Conservation (phyloP, 2,329 filamentous ascomycete species). For the Colletotrichum sp. region DNA sequence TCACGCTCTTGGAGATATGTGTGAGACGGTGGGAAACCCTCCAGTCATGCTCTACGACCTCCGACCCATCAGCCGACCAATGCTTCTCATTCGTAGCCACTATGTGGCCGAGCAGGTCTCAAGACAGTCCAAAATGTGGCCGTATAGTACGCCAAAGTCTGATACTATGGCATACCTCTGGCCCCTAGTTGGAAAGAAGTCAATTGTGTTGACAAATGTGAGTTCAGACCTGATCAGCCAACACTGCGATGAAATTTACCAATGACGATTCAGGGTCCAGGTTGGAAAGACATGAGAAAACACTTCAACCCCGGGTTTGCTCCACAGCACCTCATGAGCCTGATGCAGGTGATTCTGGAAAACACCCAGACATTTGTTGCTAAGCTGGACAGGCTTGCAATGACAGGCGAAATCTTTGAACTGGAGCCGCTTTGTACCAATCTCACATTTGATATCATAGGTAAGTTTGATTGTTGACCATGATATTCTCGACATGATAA, state of each 20-base stretch:
- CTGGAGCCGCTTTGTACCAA: slow-evolving; percentile 29
- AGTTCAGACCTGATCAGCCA: background rate
- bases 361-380: slow-evolving; percentile 34
- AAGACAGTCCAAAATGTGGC: slow-evolving; percentile 31
- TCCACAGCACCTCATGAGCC: slow-evolving; percentile 39
- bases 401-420: slow-evolving; percentile 9
- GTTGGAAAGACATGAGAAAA: slow-evolving; percentile 32
- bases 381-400: slow-evolving; percentile 1
- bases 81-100: slow-evolving; percentile 35
- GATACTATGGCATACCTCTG: slow-evolving; percentile 28
- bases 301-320: slow-evolving; percentile 43
- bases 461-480: background rate
- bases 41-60: slow-evolving; percentile 38
- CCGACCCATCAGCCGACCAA: slow-evolving; percentile 34
- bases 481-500: rapidly evolving
- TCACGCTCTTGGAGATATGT: slow-evolving; percentile 29
- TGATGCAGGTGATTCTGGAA: slow-evolving; percentile 39
- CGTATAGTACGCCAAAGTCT: slow-evolving; percentile 36
- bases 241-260: background rate
- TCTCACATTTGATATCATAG: slow-evolving; percentile 44
- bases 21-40: slow-evolving; percentile 33
- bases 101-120: slow-evolving; percentile 42
- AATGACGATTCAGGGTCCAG: background rate
- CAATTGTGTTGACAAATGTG: slow-evolving; percentile 22
- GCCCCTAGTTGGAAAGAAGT: slow-evolving; percentile 25